Evolutionary conservation across 2,329 filamentous ascomycete genomes (phyloP).

Genomic region (Calonectria pseudoturangicola): DNA sequence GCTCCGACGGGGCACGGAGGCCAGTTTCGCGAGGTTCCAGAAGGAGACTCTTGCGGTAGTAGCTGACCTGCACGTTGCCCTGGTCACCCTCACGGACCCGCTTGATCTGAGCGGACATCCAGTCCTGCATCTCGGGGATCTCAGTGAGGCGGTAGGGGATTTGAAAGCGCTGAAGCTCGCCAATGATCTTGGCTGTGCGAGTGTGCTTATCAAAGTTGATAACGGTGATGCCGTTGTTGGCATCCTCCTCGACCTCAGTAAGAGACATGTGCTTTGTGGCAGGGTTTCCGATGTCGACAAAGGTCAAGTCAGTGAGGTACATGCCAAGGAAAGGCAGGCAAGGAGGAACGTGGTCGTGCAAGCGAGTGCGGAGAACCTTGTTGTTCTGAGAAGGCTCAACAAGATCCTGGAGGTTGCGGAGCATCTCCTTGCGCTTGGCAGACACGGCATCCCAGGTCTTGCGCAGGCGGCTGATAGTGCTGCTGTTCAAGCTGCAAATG

Average conservation of each 20-base stretch:
- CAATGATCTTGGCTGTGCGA: constrained; percentile 95
- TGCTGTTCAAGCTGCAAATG: constrained; percentile 93
- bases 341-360: constrained; percentile 91
- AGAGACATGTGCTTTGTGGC: constrained; percentile 83
- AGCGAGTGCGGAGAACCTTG: constrained; percentile 86
- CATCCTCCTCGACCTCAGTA: constrained; percentile 73
- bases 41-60: constrained; percentile 88
- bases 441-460: constrained; percentile 95
- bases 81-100: constrained; percentile 79
- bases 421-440: constrained; percentile 85
- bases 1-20: constrained; percentile 59
- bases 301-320: constrained; percentile 96
- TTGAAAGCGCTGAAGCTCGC: constrained; percentile 96
- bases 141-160: constrained; percentile 90
- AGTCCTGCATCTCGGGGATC: constrained; percentile 92
- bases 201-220: constrained; percentile 99
- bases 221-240: constrained; percentile 81
- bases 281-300: constrained; percentile 95
- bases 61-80: constrained; percentile 75
- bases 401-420: constrained; percentile 87
- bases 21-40: constrained; percentile 83
- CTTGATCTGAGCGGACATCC: constrained; percentile 88
- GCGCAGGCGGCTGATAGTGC: constrained; percentile 90
- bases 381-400: constrained; percentile 95
- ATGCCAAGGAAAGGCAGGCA: constrained; percentile 97